phyloP scores from a whole-genome alignment of 192 early-diverging fungal genomes.

The Umbelopsis ramanniana region DNA sequence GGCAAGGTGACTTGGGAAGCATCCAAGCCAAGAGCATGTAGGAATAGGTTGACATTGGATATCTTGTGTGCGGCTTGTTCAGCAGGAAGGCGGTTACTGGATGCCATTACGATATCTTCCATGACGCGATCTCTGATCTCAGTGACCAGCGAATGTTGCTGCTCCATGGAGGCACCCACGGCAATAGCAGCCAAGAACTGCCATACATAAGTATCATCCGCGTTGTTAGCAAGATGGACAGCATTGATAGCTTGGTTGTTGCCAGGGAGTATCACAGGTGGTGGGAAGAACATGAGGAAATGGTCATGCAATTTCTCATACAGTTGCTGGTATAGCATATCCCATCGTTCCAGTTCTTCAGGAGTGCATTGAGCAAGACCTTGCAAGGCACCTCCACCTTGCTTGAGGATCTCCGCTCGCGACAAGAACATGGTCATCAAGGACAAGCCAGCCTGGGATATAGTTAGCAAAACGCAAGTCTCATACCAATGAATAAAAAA shows the following conservation, averaged over 20 bases:
- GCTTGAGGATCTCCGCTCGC: constrained; percentile 89
- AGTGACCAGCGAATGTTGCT: constrained; percentile 90
- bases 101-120: constrained; percentile 72
- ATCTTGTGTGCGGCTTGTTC: constrained; percentile 68
- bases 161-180: constrained; percentile 90
- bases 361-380: constrained; percentile 53
- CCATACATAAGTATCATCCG: constrained; percentile 94
- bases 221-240: constrained; percentile 40
- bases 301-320: constrained; percentile 78
- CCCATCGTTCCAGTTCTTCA: constrained; percentile 66
- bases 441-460: constrained; percentile 84
- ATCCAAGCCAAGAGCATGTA: constrained; percentile 94
- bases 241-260: constrained; percentile 40
- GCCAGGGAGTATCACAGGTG: constrained; percentile 39
- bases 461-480: neutral
- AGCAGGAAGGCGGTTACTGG: constrained; percentile 57
- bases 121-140: constrained; percentile 89
- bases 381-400: constrained; percentile 56
- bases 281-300: constrained; percentile 80
- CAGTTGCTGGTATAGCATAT: constrained; percentile 84
- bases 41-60: constrained; percentile 92
- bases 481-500: neutral
- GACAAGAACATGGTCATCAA: constrained; percentile 90
- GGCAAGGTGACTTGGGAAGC: constrained; percentile 72
- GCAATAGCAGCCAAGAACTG: constrained; percentile 98